phyloP scores from a whole-genome alignment of 495 filamentous ascomycete genomes.

The Amniculicola lignicola region DNA sequence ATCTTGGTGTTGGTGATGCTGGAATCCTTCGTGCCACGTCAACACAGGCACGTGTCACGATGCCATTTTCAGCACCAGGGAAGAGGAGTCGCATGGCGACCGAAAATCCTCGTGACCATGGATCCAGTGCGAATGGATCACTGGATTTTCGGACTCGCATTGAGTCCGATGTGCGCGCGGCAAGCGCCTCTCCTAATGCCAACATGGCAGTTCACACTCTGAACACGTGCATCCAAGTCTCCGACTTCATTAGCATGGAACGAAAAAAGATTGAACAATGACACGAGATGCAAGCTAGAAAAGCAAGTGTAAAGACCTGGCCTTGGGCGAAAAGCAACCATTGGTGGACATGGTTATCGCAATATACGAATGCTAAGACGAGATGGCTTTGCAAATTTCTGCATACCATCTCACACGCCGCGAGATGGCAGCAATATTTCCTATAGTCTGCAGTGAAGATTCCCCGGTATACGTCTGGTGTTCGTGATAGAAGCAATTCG shows the following conservation, averaged over 20 bases:
- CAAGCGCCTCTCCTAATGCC: no score
- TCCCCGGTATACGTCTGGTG: constrained; percentile 12
- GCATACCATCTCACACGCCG: constrained; percentile 15
- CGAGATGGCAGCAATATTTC: neutral
- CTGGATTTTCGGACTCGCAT: no score
- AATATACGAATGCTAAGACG: constrained; percentile 19
- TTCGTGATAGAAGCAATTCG: neutral
- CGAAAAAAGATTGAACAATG: constrained; percentile 1
- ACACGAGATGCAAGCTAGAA: constrained; percentile 4
- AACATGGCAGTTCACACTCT: no score
- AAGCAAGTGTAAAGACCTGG: constrained; percentile 1
- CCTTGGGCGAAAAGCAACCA: constrained; percentile 1
- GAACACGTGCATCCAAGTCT: no score
- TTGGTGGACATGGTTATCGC: constrained; percentile 17
- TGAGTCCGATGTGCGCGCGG: no score
- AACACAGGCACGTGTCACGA: no score
- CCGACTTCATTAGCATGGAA: constrained; percentile 10
- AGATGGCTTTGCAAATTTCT: constrained; percentile 26
- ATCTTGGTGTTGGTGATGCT: no score
- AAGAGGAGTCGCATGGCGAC: no score
- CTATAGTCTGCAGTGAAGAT: neutral
- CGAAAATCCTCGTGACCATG: no score
- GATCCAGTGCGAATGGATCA: no score
- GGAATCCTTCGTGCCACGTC: no score
- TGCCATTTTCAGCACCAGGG: no score